A percentile compares a stretch with the other conserved stretches of the same genome.
Evolutionary conservation across 257 asterid species (phyloP).

Genomic region (Fraxinus pennsylvanica): DNA sequence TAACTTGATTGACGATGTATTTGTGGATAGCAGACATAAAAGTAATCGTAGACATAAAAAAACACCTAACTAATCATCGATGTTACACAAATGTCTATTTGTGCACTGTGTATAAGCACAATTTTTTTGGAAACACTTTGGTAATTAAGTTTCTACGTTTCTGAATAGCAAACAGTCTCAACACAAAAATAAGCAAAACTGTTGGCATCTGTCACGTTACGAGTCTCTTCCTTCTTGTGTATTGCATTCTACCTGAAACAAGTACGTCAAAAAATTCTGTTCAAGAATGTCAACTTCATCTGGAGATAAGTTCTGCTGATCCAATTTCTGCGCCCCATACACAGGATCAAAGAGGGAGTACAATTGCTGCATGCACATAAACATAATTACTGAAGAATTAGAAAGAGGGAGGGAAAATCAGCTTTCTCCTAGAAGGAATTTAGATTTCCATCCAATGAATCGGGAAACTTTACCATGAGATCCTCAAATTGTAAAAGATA

Average conservation of each 20-base stretch:
- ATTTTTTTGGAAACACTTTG: conserved; percentile 12
- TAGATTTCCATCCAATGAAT: conserved; percentile 1
- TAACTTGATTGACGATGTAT: neutral
- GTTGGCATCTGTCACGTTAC: neutral
- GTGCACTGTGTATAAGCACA: neutral
- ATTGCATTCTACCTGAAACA: conserved; percentile 66
- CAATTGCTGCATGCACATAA: conserved; percentile 70
- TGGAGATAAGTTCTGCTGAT: conserved; percentile 78
- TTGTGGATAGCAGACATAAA: neutral
- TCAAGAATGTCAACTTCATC: conserved; percentile 81
- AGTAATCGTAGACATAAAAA: neutral
- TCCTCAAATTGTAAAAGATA: conserved; percentile 94
- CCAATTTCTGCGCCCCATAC: conserved; percentile 76
- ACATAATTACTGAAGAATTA: neutral
- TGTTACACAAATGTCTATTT: neutral
- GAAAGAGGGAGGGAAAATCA: neutral
- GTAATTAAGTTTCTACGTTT: conserved; percentile 16
- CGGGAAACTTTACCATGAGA: conserved; percentile 67
- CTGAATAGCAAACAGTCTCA: conserved; percentile 8
- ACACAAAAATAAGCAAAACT: neutral
- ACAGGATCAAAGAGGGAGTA: conserved; percentile 97
- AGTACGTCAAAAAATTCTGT: conserved; percentile 78
- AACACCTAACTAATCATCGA: neutral
- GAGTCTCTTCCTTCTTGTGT: neutral
- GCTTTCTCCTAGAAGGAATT: neutral